These are phyloP conservation scores for Cystobasidium ongulense DNA, from an alignment of 768 basidiomycete genomes.

Conservation along the genomic window DNA sequence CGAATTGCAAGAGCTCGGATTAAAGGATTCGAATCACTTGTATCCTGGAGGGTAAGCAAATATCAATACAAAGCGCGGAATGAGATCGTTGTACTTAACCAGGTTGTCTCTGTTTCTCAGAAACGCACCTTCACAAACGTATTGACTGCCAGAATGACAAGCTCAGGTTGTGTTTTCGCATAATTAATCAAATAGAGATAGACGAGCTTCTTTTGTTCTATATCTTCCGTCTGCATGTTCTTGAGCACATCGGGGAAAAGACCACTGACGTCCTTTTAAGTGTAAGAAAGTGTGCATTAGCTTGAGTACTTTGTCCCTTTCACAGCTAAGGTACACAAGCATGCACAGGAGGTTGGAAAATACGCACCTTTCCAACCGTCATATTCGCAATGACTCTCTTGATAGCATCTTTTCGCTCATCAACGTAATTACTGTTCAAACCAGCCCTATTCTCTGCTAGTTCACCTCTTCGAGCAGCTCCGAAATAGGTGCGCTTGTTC, in stretches of 20 bases:
- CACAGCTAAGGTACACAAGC: background rate
- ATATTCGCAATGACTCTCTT: conserved; percentile 89
- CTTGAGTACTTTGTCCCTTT: background rate
- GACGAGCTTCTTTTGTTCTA: conserved; percentile 99
- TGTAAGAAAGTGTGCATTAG: background rate
- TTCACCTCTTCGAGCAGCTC: conserved; percentile 27
- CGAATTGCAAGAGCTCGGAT: conserved; percentile 92
- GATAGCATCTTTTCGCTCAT: conserved; percentile 96
- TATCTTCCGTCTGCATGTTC: conserved; percentile 96
- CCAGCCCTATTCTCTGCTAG: conserved; percentile 44
- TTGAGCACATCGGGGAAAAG: conserved; percentile 97
- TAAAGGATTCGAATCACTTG: conserved; percentile 91
- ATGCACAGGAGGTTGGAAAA: background rate
- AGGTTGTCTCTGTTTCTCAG: background rate
- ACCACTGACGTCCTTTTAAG: conserved; percentile 50
- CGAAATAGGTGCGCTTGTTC: conserved; percentile 29
- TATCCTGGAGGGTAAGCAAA: conserved; percentile 55
- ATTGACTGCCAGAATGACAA: conserved; percentile 96
- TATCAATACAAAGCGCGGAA: background rate
- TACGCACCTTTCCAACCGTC: conserved; percentile 77
- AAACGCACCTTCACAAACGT: conserved; percentile 68
- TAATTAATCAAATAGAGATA: conserved; percentile 99
- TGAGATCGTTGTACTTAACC: background rate
- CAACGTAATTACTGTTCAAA: conserved; percentile 91
- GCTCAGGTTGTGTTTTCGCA: conserved; percentile 95